A percentile compares a stretch with the other conserved stretches of the same genome.
Conservation (phyloP, 768 basidiomycete species). For the Auricularia sp. region DNA sequence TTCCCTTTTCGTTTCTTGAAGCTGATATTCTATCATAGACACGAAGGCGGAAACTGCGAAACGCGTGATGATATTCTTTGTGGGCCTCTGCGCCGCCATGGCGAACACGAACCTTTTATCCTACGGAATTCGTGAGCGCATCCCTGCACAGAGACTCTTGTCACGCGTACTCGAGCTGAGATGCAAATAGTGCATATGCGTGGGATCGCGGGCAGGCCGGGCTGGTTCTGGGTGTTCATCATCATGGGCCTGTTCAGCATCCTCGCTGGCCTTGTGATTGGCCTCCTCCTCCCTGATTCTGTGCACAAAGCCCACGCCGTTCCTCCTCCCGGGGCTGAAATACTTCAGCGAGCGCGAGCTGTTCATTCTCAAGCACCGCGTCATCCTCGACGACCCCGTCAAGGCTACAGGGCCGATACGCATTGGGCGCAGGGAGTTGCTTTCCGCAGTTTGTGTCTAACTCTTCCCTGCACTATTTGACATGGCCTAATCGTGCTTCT, state of each 20-base stretch:
- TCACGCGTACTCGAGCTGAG: neutral
- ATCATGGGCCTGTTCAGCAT: neutral
- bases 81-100: neutral
- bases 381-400: neutral
- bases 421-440: neutral
- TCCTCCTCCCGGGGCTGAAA: neutral
- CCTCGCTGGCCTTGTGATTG: neutral
- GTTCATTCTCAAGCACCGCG: neutral
- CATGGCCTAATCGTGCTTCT: too few species aligned
- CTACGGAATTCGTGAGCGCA: neutral
- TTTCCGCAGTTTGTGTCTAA: neutral
- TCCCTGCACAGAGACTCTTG: neutral
- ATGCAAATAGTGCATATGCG: neutral
- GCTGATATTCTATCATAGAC: neutral
- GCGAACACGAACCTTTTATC: neutral
- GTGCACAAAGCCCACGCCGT: neutral
- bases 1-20: too few species aligned
- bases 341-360: constrained; percentile 1
- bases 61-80: neutral
- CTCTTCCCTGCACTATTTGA: too few species aligned
- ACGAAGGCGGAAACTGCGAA: neutral
- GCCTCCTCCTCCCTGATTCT: neutral
- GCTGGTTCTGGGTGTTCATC: neutral
- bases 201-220: neutral
- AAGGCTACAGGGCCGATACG: neutral